A percentile compares a stretch with the other conserved stretches of the same genome.
These are phyloP conservation scores for Nothophaeocryptopus gaeumannii DNA, from an alignment of 2,329 filamentous ascomycete genomes.

Conservation along the genomic window DNA sequence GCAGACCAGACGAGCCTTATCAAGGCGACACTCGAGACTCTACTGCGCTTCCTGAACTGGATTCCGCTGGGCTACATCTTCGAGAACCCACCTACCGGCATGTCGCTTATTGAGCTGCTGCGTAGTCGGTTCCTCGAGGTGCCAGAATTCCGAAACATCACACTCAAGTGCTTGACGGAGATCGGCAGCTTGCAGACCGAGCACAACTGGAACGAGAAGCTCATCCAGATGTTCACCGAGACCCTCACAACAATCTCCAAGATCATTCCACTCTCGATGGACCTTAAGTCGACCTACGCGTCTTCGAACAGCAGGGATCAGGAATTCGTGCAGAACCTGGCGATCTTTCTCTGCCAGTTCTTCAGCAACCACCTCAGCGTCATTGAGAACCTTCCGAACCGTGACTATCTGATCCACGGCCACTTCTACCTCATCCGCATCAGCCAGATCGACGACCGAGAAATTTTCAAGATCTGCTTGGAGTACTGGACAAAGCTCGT, in stretches of 20 bases:
- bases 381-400: slow-evolving; percentile 92
- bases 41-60: slow-evolving; percentile 97
- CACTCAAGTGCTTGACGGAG: slow-evolving; percentile 93
- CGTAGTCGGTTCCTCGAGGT: slow-evolving; percentile 88
- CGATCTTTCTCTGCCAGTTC: slow-evolving; percentile 94
- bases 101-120: slow-evolving; percentile 81
- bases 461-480: slow-evolving; percentile 98
- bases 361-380: slow-evolving; percentile 91
- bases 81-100: slow-evolving; percentile 68
- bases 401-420: slow-evolving; percentile 89
- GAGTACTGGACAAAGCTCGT: slow-evolving; percentile 99
- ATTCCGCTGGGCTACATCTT: slow-evolving; percentile 98
- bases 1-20: slow-evolving; percentile 85
- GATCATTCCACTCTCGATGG: slow-evolving; percentile 86
- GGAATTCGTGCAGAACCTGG: slow-evolving; percentile 95
- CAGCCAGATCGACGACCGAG: slow-evolving; percentile 95
- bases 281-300: slow-evolving; percentile 87
- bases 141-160: slow-evolving; percentile 94
- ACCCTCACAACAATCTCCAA: slow-evolving; percentile 87
- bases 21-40: slow-evolving; percentile 93
- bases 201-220: slow-evolving; percentile 85
- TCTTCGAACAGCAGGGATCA: slow-evolving; percentile 90
- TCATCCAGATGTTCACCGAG: slow-evolving; percentile 98
- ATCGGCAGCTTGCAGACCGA: slow-evolving; percentile 91
- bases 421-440: slow-evolving; percentile 98